These are phyloP conservation scores for Fusarium anguioides DNA, from an alignment of 2,329 filamentous ascomycete genomes.

Conservation along the genomic window DNA sequence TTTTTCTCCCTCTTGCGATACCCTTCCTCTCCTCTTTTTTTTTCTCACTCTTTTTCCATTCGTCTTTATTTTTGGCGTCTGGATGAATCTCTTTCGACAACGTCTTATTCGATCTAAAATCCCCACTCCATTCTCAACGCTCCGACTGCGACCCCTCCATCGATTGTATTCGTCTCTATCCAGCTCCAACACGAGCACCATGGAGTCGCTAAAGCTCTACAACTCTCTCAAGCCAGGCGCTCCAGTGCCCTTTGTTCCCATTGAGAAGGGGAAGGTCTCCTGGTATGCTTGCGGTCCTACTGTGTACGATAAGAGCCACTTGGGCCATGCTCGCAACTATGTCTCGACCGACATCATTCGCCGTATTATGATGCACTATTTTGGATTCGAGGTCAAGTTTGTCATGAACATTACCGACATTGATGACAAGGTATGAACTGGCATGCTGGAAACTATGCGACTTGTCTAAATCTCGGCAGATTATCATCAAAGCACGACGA, in stretches of 20 bases:
- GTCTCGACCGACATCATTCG: conserved; percentile 90
- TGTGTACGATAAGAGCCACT: conserved; percentile 82
- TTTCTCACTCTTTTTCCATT: conserved; percentile 17
- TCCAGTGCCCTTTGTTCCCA: conserved; percentile 79
- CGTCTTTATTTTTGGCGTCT: conserved; percentile 38
- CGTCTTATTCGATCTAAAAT: conserved; percentile 44
- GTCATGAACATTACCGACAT: conserved; percentile 95
- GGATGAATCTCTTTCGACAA: conserved; percentile 53
- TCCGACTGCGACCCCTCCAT: conserved; percentile 40
- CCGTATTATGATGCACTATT: conserved; percentile 84
- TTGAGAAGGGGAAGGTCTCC: conserved; percentile 76
- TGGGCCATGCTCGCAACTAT: conserved; percentile 90
- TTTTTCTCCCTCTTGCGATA: conserved; percentile 26
- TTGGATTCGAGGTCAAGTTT: conserved; percentile 83
- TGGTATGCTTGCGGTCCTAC: conserved; percentile 95
- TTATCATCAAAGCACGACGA: conserved; percentile 74
- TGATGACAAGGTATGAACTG: conserved; percentile 71
- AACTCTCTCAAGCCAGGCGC: conserved; percentile 80
- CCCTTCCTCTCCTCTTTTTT: conserved; percentile 24
- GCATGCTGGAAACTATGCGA: background rate
- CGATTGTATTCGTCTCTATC: conserved; percentile 50
- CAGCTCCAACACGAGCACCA: conserved; percentile 46
- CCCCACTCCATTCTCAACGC: conserved; percentile 44
- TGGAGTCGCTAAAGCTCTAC: conserved; percentile 76
- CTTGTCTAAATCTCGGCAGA: conserved; percentile 52